Evolutionary conservation across 164 flowering plant species (phyloP), one percentile per base, ranked within the genome.

Genomic region (Platanus orientalis): DNA sequence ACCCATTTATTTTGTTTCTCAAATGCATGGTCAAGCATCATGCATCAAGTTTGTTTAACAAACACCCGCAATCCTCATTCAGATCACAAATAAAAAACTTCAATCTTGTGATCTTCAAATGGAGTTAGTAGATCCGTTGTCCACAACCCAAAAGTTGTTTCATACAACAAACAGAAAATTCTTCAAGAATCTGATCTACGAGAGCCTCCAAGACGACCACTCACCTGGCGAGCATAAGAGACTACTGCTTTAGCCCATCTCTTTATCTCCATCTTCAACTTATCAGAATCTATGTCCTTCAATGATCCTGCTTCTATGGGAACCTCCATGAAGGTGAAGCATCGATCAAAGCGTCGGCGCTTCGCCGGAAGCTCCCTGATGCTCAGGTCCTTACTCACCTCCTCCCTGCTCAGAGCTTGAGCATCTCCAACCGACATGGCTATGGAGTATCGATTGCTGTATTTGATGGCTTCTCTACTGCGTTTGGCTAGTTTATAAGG

Each of bases 191-290:
- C 51, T 45, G 23, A 39, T 58, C 55, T 54, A 57, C 69, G 61
- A 9, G 64, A 24, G 61, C 76, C 70, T 27, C 76, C 78, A 24
- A 79, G 58, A 6, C 64, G 73, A 4, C 70, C 75, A 56, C 87
- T 84, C 9, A 78, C 80, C 57, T 82, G 87, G 19, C 89, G 77
- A 2, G 96, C 92, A 40, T 84, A 85, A 0, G 67, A 42, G 11
- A 69, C 96, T 2, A 89, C 96, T 2, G 79, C 82, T 71, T 80
- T 87, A 2, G 96, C 92, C 96, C 92, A 89, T 72, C 69, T 76
- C 79, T 60, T 77, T 71, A 89, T 89, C 65, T 76, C 81, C n/a
- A 53, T 48, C 68, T 89, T 89, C 63, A 86, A 51, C 70, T 81
- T 82, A 4, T 71, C 60, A 3, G 89, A 72, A 69, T 89, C 86